Conservation (phyloP, 805 yeast genomes). For the Wickerhamiella brachini region DNA sequence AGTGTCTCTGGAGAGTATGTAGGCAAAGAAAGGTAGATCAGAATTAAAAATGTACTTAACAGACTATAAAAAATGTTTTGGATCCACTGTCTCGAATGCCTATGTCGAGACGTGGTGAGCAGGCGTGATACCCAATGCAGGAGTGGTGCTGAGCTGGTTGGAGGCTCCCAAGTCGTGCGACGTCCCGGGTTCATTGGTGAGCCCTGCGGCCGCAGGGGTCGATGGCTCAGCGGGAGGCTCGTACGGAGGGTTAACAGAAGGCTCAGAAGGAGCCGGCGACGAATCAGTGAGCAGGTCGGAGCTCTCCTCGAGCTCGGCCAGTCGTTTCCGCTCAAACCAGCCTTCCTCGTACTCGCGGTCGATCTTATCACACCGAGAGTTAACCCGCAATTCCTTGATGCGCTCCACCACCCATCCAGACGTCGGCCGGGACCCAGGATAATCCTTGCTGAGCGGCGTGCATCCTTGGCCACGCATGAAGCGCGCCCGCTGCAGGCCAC, state of each 20-base stretch:
- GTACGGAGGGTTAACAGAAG: no score
- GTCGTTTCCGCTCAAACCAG: slow-evolving; percentile 13
- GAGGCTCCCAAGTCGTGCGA: background rate
- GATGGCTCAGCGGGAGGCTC: no score
- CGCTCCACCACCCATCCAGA: slow-evolving; percentile 25
- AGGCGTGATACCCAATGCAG: background rate
- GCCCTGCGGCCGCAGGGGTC: no score
- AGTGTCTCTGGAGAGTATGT: no score
- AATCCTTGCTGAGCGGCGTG: slow-evolving; percentile 7
- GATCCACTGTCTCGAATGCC: no score
- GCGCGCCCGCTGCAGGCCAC: slow-evolving; percentile 3
- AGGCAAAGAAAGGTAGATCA: background rate
- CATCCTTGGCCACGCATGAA: slow-evolving; percentile 11
- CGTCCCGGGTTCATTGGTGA: no score
- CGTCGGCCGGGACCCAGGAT: slow-evolving; percentile 2
- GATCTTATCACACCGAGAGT: slow-evolving; percentile 12
- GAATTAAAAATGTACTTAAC: background rate
- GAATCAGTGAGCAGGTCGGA: background rate
- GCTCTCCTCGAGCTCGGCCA: slow-evolving; percentile 3
- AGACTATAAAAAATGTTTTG: background rate
- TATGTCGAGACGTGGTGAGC: no score
- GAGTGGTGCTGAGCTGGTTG: background rate
- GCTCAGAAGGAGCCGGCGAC: background rate
- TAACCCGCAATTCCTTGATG: slow-evolving; percentile 18
- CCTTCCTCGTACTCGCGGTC: slow-evolving; percentile 9